These are phyloP conservation scores for Lipomyces chichibuensis DNA, from an alignment of 805 yeast species.

Conservation along the genomic window DNA sequence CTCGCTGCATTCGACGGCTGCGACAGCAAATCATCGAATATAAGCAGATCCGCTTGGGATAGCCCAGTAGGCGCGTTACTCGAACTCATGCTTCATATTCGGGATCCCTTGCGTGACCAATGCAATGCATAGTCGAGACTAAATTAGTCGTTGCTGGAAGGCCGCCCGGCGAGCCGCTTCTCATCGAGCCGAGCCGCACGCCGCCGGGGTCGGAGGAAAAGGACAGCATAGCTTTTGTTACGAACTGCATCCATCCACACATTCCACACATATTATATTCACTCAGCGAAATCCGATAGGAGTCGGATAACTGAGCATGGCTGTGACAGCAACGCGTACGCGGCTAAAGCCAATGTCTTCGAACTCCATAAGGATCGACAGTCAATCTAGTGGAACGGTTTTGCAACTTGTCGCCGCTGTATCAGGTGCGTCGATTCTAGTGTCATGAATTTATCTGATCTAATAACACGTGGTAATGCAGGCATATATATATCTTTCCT, in stretches of 20 bases:
- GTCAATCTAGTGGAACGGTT: conserved; percentile 7
- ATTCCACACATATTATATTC: neutral
- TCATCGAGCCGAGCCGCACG: neutral
- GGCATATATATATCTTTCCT: conserved; percentile 88
- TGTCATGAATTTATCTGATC: neutral
- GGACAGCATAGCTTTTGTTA: neutral
- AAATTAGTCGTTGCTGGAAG: neutral
- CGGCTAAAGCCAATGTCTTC: neutral
- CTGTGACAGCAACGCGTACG: neutral
- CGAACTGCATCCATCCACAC: neutral
- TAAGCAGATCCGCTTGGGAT: conserved; percentile 26
- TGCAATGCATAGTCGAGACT: neutral
- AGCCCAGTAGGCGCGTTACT: neutral
- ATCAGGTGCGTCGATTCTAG: conserved; percentile 1
- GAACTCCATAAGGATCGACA: neutral
- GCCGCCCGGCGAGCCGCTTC: neutral
- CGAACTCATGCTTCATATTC: conserved; percentile 5
- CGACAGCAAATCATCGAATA: conserved; percentile 32
- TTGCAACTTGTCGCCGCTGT: conserved; percentile 11
- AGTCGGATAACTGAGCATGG: neutral
- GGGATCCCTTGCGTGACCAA: neutral
- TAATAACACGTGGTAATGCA: conserved; percentile 43
- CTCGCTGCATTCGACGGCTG: neutral
- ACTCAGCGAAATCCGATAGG: neutral
- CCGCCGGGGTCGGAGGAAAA: neutral